Evolutionary conservation across 129 eudicot species (phyloP).

Genomic region (Chrysanthemum seticuspe): DNA sequence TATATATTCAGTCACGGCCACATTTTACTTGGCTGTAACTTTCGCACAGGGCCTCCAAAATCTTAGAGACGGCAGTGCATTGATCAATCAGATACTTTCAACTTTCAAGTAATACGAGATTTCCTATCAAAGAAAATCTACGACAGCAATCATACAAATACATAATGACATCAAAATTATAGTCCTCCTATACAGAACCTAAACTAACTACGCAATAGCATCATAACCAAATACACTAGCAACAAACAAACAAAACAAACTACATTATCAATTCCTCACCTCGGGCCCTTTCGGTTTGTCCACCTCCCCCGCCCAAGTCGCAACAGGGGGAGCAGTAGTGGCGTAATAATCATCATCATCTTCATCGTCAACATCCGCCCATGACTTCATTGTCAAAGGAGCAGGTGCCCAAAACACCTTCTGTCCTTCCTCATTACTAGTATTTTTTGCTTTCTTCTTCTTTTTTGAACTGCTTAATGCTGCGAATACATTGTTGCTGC

Average conservation of each 20-base stretch:
- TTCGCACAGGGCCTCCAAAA: too few relatives aligned
- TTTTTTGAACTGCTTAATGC: slow-evolving; percentile 79
- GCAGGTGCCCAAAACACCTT: slow-evolving; percentile 84
- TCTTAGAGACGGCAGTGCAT: too few relatives aligned
- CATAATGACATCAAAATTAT: too few relatives aligned
- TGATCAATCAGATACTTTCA: too few relatives aligned
- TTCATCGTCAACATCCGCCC: slow-evolving; percentile 97
- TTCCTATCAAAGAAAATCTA: too few relatives aligned
- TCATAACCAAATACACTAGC: not conserved
- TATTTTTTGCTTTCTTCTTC: slow-evolving; percentile 73
- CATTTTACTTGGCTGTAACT: too few relatives aligned
- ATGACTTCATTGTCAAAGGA: slow-evolving; percentile 62
- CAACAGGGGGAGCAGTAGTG: slow-evolving; percentile 63
- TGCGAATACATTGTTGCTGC: slow-evolving; percentile 80
- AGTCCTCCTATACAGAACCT: too few relatives aligned
- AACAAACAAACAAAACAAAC: not conserved
- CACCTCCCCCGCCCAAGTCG: slow-evolving; percentile 56
- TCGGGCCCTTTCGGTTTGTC: slow-evolving; percentile 43
- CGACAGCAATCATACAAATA: too few relatives aligned
- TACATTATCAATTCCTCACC: slow-evolving; percentile 28
- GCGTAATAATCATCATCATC: slow-evolving; percentile 92
- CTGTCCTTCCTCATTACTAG: slow-evolving; percentile 32
- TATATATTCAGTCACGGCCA: too few relatives aligned
- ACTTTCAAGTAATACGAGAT: too few relatives aligned
- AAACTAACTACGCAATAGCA: not conserved